phyloP scores from a whole-genome alignment of 139 green algal species.

The Yamagishiella unicocca region DNA sequence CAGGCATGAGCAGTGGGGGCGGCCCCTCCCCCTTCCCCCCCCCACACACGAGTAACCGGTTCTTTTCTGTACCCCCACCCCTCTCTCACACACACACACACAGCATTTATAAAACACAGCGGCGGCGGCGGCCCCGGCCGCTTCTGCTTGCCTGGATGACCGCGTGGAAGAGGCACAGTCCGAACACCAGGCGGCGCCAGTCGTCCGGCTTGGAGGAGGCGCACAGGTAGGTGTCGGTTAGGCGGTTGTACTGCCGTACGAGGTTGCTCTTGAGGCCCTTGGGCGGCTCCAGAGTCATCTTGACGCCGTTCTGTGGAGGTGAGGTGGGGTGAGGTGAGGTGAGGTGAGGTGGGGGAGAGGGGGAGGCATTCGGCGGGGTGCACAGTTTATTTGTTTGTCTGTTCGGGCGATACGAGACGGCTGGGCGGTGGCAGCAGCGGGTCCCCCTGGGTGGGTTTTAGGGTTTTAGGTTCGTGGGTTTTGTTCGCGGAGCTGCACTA shows the following conservation, averaged over 20 bases:
- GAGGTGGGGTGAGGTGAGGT: neutral
- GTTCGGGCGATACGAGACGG: too few species aligned
- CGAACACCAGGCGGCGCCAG: constrained; percentile 81
- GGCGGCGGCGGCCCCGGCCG: too few species aligned
- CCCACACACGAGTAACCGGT: too few species aligned
- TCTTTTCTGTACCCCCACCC: neutral
- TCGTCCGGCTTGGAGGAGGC: constrained; percentile 70
- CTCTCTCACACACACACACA: neutral
- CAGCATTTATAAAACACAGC: too few species aligned
- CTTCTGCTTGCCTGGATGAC: constrained; percentile 62
- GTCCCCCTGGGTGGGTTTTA: too few species aligned
- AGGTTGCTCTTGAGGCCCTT: constrained; percentile 84
- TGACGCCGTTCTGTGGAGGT: constrained; percentile 72
- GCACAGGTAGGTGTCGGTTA: constrained; percentile 77
- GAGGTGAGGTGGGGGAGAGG: neutral
- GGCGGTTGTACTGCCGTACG: constrained; percentile 69
- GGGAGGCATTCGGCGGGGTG: too few species aligned
- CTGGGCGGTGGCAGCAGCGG: too few species aligned
- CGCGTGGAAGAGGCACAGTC: constrained; percentile 78
- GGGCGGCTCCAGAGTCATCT: constrained; percentile 91
- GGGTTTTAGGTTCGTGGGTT: too few species aligned
- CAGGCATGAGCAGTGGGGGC: neutral
- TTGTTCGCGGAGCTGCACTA: too few species aligned
- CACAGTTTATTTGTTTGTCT: too few species aligned
- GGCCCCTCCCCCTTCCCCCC: neutral